Evolutionary conservation across 1,139 yeast genomes (phyloP).

Genomic region (Kodamaea sp.): DNA sequence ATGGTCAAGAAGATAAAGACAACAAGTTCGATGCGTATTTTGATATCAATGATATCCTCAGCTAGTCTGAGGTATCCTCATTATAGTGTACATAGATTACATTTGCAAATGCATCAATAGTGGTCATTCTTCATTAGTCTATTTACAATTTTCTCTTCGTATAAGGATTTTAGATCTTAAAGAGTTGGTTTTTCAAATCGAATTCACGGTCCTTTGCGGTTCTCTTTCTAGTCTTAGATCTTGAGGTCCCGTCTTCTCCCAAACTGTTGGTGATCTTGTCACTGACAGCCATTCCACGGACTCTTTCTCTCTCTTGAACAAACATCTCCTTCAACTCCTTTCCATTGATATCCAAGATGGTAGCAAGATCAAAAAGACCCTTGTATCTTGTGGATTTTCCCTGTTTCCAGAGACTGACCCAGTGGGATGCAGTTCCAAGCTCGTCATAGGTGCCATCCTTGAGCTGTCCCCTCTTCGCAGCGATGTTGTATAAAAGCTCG

Average conservation of each 20-base stretch:
- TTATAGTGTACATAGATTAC: background rate
- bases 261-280: conserved; percentile 33
- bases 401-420: conserved; percentile 68
- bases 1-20: conserved; percentile 8
- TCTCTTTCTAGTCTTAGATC: conserved; percentile 37
- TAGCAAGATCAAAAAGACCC: conserved; percentile 41
- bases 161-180: conserved; percentile 27
- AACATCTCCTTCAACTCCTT: conserved; percentile 26
- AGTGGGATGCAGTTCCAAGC: conserved; percentile 63
- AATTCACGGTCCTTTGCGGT: conserved; percentile 49
- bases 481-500: conserved; percentile 58
- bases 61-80: conserved; percentile 1
- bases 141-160: background rate
- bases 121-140: too few relatives aligned
- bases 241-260: conserved; percentile 44
- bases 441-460: conserved; percentile 49
- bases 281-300: conserved; percentile 30
- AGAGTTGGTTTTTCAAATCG: conserved; percentile 42
- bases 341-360: conserved; percentile 33
- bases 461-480: conserved; percentile 40
- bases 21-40: conserved; percentile 29
- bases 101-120: too few relatives aligned
- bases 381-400: conserved; percentile 44
- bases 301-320: conserved; percentile 33
- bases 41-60: conserved; percentile 30